These are phyloP conservation scores for Staphylotrichum longicolle DNA, from an alignment of 495 filamentous ascomycete genomes.

Conservation along the genomic window DNA sequence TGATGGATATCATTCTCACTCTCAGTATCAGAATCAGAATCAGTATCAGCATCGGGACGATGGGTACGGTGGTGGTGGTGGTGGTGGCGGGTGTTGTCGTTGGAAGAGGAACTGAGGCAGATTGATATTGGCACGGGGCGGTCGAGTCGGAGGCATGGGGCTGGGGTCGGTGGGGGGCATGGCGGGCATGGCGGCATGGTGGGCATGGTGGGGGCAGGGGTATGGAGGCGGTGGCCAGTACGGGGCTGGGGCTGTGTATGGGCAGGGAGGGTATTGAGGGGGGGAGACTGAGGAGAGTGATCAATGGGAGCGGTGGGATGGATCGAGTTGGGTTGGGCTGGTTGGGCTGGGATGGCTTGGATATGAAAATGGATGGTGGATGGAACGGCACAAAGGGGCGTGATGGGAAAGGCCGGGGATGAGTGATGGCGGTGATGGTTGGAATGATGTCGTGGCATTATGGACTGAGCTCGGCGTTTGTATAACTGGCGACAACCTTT, in stretches of 20 bases:
- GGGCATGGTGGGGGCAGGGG: not conserved
- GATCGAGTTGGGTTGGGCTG: not conserved
- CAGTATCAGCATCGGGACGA: not conserved
- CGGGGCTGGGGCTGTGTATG: not conserved
- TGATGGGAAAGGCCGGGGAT: no score
- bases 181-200: not conserved
- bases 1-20: constrained; percentile 19
- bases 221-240: not conserved
- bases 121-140: constrained; percentile 76
- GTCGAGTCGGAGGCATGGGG: constrained; percentile 11
- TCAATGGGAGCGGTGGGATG: not conserved
- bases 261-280: not conserved
- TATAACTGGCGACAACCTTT: no score
- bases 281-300: no score
- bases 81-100: constrained; percentile 44
- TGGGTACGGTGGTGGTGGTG: constrained; percentile 4
- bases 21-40: constrained; percentile 1
- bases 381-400: no score
- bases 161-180: not conserved
- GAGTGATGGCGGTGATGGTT: no score
- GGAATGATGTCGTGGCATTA: no score
- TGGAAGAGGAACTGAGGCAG: constrained; percentile 75
- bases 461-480: no score
- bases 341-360: not conserved
- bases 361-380: not conserved